A percentile compares a stretch with the other conserved stretches of the same genome.
phyloP scores from a whole-genome alignment of 148 eudicot genomes.

The Cornus suecica region DNA sequence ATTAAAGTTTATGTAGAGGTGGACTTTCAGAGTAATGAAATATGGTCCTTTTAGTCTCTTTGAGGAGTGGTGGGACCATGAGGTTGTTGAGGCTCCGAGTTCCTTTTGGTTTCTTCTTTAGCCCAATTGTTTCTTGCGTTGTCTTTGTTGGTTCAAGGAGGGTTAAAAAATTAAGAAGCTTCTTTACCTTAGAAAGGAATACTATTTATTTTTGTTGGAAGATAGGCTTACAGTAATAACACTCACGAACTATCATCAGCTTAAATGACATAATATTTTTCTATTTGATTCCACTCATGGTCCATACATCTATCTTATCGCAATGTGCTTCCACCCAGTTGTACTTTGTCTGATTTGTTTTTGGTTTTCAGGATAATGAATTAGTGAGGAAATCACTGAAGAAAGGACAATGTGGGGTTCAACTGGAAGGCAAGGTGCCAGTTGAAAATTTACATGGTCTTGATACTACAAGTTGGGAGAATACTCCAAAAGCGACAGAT shows the following conservation, averaged over 20 bases:
- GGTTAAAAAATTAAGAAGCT: too few relatives aligned
- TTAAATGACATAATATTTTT: background rate
- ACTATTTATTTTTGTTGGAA: background rate
- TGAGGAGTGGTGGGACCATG: background rate
- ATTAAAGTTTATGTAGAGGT: too few relatives aligned
- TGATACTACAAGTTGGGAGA: conserved; percentile 8
- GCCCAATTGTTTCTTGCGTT: background rate
- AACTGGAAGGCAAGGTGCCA: conserved; percentile 8
- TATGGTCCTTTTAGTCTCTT: background rate
- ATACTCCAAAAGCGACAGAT: conserved; percentile 18
- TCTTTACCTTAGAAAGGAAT: background rate
- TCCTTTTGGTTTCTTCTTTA: background rate
- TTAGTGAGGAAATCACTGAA: conserved; percentile 4
- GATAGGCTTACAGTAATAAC: background rate
- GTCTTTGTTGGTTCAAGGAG: background rate
- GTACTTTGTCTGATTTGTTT: too few relatives aligned
- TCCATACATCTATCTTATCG: background rate
- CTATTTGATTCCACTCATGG: background rate
- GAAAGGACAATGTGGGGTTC: conserved; percentile 5
- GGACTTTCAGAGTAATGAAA: too few relatives aligned
- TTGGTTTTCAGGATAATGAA: conserved; percentile 23
- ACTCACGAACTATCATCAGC: background rate
- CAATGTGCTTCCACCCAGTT: background rate
- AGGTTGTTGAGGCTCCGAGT: background rate
- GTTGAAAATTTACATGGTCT: background rate